Evolutionary conservation across 768 basidiomycete species (phyloP), one percentile per base, ranked within the genome.

Genomic region (Naganishia antarctica): DNA sequence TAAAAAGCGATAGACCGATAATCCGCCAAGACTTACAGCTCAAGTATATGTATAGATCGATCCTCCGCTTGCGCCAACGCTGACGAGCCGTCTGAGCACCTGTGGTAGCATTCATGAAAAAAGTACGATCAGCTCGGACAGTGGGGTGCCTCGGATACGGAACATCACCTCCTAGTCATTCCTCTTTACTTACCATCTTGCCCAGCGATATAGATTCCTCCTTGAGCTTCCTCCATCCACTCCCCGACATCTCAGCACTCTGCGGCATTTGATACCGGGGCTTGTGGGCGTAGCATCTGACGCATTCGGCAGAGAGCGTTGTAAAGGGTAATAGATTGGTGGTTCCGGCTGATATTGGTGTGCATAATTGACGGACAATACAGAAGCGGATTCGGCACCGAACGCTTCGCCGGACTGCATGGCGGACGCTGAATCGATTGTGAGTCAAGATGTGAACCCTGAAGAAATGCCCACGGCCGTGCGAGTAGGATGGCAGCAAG

Each of bases 11-110:
- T n/a, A n/a, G n/a, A n/a, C n/a, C n/a, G n/a, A n/a, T n/a, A n/a
- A n/a, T 46, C 15, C 23, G 3, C n/a, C 15, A 23, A 0, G 16
- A 74, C 83, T 70, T 60, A 86, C 87, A 80, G 66, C 31, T 80
- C 65, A 46, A 84, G 83, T 25, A 84, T 69, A 44, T 86, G 84
- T 45, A 90, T 81, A 0, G 81, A 80, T 25, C 86, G 78, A 68
- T 89, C 84, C 74, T 94, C 90, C 68, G 85, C 86, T 40, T 87
- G 84, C 0, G 83, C 80, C 12, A 94, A 80, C 0, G 86, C 77
- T 15, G 80, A 81, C 2, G 86, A 84, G 0, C 89, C 90, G 70
- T 92, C 90, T 13, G 84, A 82, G 68, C 83, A 88, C 86, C 90
- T 92, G 50, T 51, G 2, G n/a, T 32, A 34, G 34, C 1, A 21